Evolutionary conservation across 306 rosid species (phyloP).

Genomic region (Chamaecrista fasciculata): DNA sequence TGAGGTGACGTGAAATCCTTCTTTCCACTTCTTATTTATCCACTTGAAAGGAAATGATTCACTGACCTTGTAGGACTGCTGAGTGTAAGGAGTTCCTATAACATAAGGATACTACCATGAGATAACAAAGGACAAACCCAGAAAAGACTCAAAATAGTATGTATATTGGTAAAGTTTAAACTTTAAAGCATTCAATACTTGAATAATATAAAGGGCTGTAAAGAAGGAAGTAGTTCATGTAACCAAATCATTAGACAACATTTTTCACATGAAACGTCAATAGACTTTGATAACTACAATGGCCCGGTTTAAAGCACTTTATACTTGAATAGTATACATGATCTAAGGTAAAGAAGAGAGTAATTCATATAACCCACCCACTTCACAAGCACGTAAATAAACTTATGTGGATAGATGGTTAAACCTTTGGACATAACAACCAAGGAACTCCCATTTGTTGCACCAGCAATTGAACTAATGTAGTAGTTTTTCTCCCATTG

Average conservation of each 20-base stretch:
- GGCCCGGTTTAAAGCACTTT: neutral
- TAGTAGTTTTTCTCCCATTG: slow-evolving; percentile 95
- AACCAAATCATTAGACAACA: too few species aligned
- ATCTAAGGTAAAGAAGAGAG: neutral
- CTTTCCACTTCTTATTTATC: slow-evolving; percentile 97
- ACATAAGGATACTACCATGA: slow-evolving; percentile 13
- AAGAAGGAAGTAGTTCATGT: slow-evolving; percentile 2
- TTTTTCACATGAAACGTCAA: too few species aligned
- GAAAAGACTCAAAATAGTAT: neutral
- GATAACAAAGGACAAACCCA: slow-evolving; percentile 22
- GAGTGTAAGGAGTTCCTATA: slow-evolving; percentile 85
- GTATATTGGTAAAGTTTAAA: slow-evolving; percentile 1
- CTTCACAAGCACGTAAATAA: neutral
- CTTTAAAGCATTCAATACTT: neutral
- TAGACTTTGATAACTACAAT: too few species aligned
- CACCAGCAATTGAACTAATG: slow-evolving; percentile 92
- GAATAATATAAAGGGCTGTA: neutral
- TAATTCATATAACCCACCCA: slow-evolving; percentile 1
- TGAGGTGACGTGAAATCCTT: slow-evolving; percentile 95
- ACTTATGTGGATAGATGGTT: neutral
- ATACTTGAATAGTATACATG: neutral
- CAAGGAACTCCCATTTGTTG: slow-evolving; percentile 82
- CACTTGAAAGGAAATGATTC: slow-evolving; percentile 92
- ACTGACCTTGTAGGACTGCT: slow-evolving; percentile 90
- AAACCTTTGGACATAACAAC: slow-evolving; percentile 98